A percentile compares a stretch with the other conserved stretches of the same genome.
phyloP scores from a whole-genome alignment of 257 asterid species.

The Ligustrum vulgare region DNA sequence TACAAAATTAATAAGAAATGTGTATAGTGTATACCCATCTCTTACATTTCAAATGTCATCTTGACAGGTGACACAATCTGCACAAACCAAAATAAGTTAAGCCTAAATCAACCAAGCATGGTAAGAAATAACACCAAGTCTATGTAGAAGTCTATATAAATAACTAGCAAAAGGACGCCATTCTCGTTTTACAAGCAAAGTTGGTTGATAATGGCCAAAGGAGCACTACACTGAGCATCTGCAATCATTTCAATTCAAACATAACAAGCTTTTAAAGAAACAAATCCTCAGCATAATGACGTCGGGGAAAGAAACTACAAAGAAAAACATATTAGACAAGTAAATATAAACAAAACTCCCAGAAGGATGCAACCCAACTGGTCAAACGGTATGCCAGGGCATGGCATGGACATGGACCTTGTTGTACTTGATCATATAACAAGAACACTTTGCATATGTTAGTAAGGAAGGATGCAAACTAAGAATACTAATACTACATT shows the following conservation, averaged over 20 bases:
- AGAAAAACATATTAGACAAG: not conserved
- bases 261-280: too few relatives aligned
- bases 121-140: not conserved
- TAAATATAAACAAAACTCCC: not conserved
- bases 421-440: not conserved
- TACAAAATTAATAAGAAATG: constrained; percentile 1
- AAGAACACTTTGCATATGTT: not conserved
- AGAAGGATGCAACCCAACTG: not conserved
- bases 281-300: too few relatives aligned
- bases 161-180: not conserved
- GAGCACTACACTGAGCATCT: not conserved
- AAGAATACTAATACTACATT: not conserved
- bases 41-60: constrained; percentile 67
- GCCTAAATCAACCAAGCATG: not conserved
- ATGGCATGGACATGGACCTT: not conserved
- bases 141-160: not conserved
- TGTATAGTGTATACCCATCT: constrained; percentile 7
- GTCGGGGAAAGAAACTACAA: not conserved
- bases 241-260: not conserved
- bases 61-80: constrained; percentile 61
- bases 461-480: not conserved
- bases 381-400: not conserved
- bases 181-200: not conserved
- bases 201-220: not conserved
- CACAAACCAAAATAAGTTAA: constrained; percentile 19